Evolutionary conservation across 129 eudicot species (phyloP), one percentile per base, ranked within the genome.

Genomic region (Centella asiatica): DNA sequence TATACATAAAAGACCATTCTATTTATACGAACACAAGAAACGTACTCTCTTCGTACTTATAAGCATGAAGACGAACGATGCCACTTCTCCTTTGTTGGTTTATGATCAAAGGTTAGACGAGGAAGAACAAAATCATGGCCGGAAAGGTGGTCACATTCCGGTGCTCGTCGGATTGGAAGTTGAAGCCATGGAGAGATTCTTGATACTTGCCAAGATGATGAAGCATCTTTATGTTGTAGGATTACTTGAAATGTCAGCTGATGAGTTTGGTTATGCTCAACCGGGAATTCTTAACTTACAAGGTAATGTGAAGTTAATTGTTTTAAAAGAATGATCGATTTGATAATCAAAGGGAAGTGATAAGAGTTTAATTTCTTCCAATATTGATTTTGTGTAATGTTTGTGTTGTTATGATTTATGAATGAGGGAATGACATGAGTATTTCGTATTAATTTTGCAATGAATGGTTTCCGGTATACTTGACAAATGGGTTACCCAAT

Each of bases 61-160:
- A 6, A 42, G 12, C 36, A 40, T 60, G 66, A 39, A 26, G 34
- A 60, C 23, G 52, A 54, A 1, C 17, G 50, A 23, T 5, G 26
- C 7, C 2, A 40, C 28, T 24, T 17, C 47, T 39, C 42, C 34
- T 2, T 4, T 1, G 5, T 40, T 51, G 17, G 31, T 33, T 19
- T 39, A 42, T n/a, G n/a, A n/a, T 12, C 20, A 14, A 22, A 42
- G 36, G 26, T 17, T 60, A 40, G 40, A 40, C 36, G 5, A 22
- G 13, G 24, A 20, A 20, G 64, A 18, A 3, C 33, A 22, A 14
- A 33, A 55, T 19, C 10, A 15, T 40, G 44, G 17, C 11, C 5
- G 26, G 20, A 47, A 42, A 50, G 75, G 75, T 11, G 75, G 75
- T 11, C 26, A 26, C n/a, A 57, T 70, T 29, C 75, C 75, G 17